These are phyloP conservation scores for Diaporthe sp. DNA, from an alignment of 2,329 filamentous ascomycete species.

Conservation along the genomic window DNA sequence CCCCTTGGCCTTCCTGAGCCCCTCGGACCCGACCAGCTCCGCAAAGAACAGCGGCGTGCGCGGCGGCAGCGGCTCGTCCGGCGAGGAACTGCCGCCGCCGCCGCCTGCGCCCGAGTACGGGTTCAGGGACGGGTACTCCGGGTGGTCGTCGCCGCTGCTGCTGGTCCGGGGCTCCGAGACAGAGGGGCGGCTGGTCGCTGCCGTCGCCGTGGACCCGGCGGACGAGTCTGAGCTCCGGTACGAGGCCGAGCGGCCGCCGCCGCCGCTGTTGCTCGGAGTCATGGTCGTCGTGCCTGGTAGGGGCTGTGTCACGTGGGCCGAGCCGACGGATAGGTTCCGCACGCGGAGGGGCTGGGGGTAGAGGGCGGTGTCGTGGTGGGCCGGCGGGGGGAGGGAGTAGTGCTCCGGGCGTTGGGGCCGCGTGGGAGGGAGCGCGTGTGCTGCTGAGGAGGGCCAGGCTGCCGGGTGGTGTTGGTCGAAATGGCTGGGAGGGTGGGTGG, in stretches of 20 bases:
- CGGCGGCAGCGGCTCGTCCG: slow-evolving; percentile 36
- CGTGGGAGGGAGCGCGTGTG: slow-evolving; percentile 2
- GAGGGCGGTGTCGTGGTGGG: background rate
- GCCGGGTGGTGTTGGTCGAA: background rate
- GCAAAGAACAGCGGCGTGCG: slow-evolving; percentile 41
- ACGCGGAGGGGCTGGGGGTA: slow-evolving; percentile 38
- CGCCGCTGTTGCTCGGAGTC: background rate
- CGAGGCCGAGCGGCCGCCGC: background rate
- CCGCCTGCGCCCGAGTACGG: slow-evolving; percentile 44
- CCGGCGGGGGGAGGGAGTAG: background rate
- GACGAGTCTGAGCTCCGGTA: background rate
- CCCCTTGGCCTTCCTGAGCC: background rate
- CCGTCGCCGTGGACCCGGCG: background rate
- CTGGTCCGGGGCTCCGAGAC: slow-evolving; percentile 9
- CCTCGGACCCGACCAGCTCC: slow-evolving; percentile 30
- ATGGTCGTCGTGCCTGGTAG: background rate
- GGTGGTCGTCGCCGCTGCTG: slow-evolving; percentile 37
- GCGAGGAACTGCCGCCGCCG: slow-evolving; percentile 17
- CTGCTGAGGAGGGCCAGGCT: background rate
- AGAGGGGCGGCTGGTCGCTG: slow-evolving; percentile 2
- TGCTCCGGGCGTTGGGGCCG: slow-evolving; percentile 3
- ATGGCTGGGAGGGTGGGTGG: background rate
- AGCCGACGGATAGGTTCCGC: slow-evolving; percentile 25
- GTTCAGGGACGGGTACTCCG: slow-evolving; percentile 49
- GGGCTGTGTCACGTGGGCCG: background rate